Base-by-base conservation (phyloP, 2,329 filamentous ascomycete species). In the Tolypocladium ophioglossoides region DNA sequence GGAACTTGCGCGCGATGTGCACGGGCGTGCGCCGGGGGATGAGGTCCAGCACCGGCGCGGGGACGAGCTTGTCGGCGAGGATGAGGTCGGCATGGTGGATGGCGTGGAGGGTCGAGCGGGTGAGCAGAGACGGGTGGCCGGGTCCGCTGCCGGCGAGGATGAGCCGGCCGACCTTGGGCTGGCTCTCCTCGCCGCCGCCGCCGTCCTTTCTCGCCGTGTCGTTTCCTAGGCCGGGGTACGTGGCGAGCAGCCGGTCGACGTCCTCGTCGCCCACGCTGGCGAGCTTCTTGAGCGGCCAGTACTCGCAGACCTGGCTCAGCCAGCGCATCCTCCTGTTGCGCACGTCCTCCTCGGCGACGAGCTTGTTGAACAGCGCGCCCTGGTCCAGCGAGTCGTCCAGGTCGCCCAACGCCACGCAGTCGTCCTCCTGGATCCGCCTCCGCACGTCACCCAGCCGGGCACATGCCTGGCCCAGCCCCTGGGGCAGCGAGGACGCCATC, bases 221-320 rank as follows among this genome's bases (percentile, higher is more conserved):
- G 62, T 63, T 56, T 16, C 59, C 57, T 2, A 56, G 54, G 2
- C 64, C 64, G 6, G 77, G 73, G 64, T 95, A 96, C 2, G 87
- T 84, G 58, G 80, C 74, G n/a, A 99, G 77, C 0, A 97, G 82
- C 14, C 73, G 69, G 18, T 89, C 83, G 8, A 96, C 84, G 61
- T 97, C 91, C 10, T 79, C 78, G 63, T 96, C 89, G 4, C 81
- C 86, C 58, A 97, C 86, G 41, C 79, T 78, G 9, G 91, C 90
- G 1, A 99, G 79, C 20, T 88, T 83, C 58, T 84, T 85, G 30
- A 99, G 77, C 1, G 94, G 91, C 94, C 94, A 99, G 72, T 99
- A 99, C 74, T 99, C 94, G 77, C 94, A 99, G 52, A 99, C 90
- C 68, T 99, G 94, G 22, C 87, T 83, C 1, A 99, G 77, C 94